Base-by-base conservation (phyloP, 1,139 yeast genomes). In the Blastobotrys serpentis region DNA sequence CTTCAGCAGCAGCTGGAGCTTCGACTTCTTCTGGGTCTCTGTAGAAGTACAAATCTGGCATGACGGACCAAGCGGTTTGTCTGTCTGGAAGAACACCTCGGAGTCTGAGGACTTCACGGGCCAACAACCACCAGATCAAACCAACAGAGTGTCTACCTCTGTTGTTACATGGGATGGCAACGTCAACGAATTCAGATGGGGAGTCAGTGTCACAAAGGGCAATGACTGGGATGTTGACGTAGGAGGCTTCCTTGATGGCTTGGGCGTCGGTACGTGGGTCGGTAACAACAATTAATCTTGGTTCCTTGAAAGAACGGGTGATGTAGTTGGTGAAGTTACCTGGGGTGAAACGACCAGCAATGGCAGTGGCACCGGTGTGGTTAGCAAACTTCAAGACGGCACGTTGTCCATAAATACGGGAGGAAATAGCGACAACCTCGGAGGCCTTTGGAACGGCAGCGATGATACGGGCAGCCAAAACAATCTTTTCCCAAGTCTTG, bases 271-370 rank as follows among this genome's bases (percentile, higher is more conserved):
- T 90, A 83, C 98, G 92, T 82, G 99, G 98, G 81, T 92, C 98
- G 70, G 98, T 92, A 71, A 92, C 98, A 70, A 92, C 81, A 75
- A 92, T 89, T 75, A 94, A 84, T 82, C 98, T 88, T 84, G 99
- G 99, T 82, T 94, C 99, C 82, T 90, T 92, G 96, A 92, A 94
- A 68, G 98, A 88, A 80, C 98, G 94, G 78, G 98, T 94, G 83
- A 90, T 92, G 83, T 94, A 94, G 83, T 94, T 94, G 76, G 99
- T 94, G 90, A 94, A 94, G 83, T 87, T 85, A 86, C 99, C 99
- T 78, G 99, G 99, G 69, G 98, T 94, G 89, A 94, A 94, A 82
- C 99, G 90, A 78, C 98, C 98, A 68, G 98, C 98, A 79, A 94
- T 90, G 76, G 98, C 94, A 68, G 98, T 90, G 66, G 98, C 96